A percentile compares a stretch with the other conserved stretches of the same genome.
Conservation (phyloP, 352 stramenopile species). For the Phytophthora cactorum region DNA sequence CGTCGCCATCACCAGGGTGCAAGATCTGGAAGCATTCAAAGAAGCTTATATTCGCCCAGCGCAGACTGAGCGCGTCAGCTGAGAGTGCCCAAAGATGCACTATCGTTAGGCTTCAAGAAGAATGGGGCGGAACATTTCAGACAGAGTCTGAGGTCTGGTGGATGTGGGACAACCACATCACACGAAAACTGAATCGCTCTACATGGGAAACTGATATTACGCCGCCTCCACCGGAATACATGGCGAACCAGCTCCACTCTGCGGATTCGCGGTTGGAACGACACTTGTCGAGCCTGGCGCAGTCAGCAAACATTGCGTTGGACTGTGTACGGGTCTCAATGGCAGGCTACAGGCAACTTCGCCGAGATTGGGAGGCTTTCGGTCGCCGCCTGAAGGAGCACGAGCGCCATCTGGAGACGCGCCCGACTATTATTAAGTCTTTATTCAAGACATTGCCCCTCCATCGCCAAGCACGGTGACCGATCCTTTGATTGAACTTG, state of each 20-base stretch:
- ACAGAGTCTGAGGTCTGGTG: neutral
- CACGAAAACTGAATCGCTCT: neutral
- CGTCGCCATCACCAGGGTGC: neutral
- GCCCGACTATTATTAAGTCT: neutral
- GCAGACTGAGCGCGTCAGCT: neutral
- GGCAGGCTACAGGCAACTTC: neutral
- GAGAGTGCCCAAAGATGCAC: neutral
- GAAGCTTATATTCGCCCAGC: neutral
- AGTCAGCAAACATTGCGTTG: neutral
- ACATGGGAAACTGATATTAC: neutral
- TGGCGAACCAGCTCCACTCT: neutral
- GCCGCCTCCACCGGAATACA: too few species aligned
- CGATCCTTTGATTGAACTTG: neutral
- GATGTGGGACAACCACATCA: neutral
- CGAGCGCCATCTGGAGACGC: neutral
- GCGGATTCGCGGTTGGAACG: neutral
- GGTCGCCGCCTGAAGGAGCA: neutral
- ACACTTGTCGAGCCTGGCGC: neutral
- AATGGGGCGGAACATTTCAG: neutral
- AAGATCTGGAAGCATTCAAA: neutral
- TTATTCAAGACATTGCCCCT: neutral
- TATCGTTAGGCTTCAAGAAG: neutral
- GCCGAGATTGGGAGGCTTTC: neutral
- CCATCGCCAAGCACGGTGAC: neutral
- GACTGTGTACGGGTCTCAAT: neutral